Evolutionary conservation across 805 yeast species (phyloP).

Genomic region (Hanseniaspora valbyensis): DNA sequence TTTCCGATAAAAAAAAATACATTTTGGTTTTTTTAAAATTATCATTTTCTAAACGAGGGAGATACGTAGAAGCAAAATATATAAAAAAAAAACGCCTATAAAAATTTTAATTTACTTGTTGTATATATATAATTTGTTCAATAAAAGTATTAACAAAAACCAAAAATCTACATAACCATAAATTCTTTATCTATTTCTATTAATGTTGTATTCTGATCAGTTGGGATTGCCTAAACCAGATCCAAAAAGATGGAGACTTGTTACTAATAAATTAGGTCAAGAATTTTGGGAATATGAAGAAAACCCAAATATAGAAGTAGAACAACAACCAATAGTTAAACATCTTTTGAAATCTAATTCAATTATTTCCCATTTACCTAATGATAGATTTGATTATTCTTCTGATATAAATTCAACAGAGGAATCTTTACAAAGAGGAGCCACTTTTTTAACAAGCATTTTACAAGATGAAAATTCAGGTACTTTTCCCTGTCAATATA

Average conservation of each 20-base stretch:
- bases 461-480: constrained; percentile 77
- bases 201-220: constrained; percentile 49
- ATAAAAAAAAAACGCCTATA: no score
- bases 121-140: no score
- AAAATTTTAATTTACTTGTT: no score
- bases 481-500: constrained; percentile 80
- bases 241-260: constrained; percentile 59
- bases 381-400: constrained; percentile 17
- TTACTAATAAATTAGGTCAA: constrained; percentile 55
- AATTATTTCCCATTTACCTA: constrained; percentile 32
- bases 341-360: constrained; percentile 39
- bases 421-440: constrained; percentile 64
- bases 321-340: constrained; percentile 47
- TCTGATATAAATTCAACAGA: constrained; percentile 32
- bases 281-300: constrained; percentile 66
- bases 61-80: no score
- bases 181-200: no score
- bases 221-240: constrained; percentile 63
- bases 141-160: no score
- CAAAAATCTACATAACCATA: no score
- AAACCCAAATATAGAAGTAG: constrained; percentile 30
- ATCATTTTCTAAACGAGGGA: no score
- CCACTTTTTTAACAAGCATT: constrained; percentile 45
- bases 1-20: no score
- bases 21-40: no score